Base-by-base conservation (phyloP, 768 basidiomycete genomes). In the Coprinopsis cinerea region DNA sequence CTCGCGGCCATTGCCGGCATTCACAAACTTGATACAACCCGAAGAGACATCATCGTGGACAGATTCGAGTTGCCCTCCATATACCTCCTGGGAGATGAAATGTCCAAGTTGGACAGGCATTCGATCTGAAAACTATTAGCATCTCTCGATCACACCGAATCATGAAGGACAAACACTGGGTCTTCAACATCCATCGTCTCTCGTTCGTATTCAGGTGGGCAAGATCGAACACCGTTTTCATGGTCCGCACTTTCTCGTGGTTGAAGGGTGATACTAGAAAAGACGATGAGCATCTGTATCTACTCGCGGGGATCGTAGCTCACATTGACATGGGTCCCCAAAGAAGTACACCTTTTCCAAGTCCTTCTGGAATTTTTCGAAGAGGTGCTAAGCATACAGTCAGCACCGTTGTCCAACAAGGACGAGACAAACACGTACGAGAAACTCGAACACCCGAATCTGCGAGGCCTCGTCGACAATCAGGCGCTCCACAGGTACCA, bases 381-480 rank as follows among this genome's bases (percentile, higher is more conserved):
- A 77, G 7, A 78, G 42, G 51, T 66, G 68, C 78, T 80, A 49
- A 24, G 18, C 34, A 46, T 20, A 44, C 3, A n/a, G 6, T 11
- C 14, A 36, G 27, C 35, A 10, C 15, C 3, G 45, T 30, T 28
- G 20, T 32, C 3, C 25, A 23, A 7, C 36, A 2, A 27, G 39
- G 9, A 14, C 28, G 22, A 22, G 32, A 7, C 1, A 18, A 9
- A 27, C 20, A 46, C 63, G 34, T 15, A 77, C 77, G 67, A 79
- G 56, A 50, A 73, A 78, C 23, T 76, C 74, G 24, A 70, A 72
- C 3, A 68, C 58, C 22, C 72, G 70, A 18, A 79, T 76, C 46
- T 77, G 76, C 5, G 75, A 77, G 1, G 76, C 78, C 59, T 81
- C 77, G 48, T 81, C 78, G n/a, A 80, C 63, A n/a, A 81, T 66